Base-by-base conservation (phyloP, 352 stramenopile genomes). In the Saprolegnia diclina region DNA sequence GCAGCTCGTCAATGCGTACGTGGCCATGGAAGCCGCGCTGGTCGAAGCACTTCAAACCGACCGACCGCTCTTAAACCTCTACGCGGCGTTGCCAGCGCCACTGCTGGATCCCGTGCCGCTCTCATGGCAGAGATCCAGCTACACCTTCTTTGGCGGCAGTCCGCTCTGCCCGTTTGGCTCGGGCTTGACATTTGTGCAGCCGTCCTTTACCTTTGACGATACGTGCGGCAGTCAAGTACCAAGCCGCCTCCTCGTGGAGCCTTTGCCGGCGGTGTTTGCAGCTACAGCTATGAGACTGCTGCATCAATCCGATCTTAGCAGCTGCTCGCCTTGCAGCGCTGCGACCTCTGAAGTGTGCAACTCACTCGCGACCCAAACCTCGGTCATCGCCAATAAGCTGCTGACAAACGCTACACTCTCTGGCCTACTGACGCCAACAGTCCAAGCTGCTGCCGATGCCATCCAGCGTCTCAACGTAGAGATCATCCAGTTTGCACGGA, bases 401-500 rank as follows among this genome's bases (percentile, higher is more conserved):
- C 24, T 59, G 13, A 40, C 13, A 3, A 59, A 59, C 52, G 35
- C 52, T 21, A 59, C 52, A 4, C 13, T 59, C 1, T n/a, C 13
- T 16, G 3, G n/a, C 3, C 35, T 59, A 1, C 7, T 59, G 24
- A 59, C 52, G 16, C 24, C 52, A 22, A 48, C 7, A 4, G 11
- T 40, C 16, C 13, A 14, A 59, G 35, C 13, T 22, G 52, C 35
- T 14, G 35, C 52, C 35, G 3, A 22, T n/a, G 42, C 11, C 42
- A n/a, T 10, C 13, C 42, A 48, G 7, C 42, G 7, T n/a, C 10
- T 59, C 13, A 40, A 59, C 35, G 52, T 59, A 4, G 26, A 63
- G 19, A 16, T 59, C 52, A 59, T 59, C 35, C 52, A 59, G 52
- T 59, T 59, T 22, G 52, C 52, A 19, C n/a, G 3, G 42, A 48